Conservation (phyloP, 2,329 filamentous ascomycete genomes). For the Hymenoscyphus fructigenus region DNA sequence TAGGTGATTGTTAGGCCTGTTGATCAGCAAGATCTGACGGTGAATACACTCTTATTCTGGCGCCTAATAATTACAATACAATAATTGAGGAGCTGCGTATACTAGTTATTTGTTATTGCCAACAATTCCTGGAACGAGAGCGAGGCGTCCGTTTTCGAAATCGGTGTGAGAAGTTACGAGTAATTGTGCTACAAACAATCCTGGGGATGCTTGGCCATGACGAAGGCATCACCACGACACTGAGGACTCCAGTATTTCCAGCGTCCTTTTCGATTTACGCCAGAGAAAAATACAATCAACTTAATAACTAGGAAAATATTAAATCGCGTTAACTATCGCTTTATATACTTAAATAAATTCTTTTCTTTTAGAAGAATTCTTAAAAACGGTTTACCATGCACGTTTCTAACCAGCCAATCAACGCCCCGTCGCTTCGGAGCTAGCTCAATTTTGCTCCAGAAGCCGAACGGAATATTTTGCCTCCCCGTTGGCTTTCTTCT, state of each 20-base stretch:
- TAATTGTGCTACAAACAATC: not conserved
- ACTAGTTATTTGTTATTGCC: too few relatives aligned
- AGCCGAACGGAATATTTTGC: constrained; percentile 9
- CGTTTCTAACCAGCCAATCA: not conserved
- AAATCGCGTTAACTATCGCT: too few relatives aligned
- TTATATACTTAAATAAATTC: too few relatives aligned
- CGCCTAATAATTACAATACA: too few relatives aligned
- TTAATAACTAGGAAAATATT: not conserved
- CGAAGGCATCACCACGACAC: not conserved
- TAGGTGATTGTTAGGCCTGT: too few relatives aligned
- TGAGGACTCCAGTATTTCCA: not conserved
- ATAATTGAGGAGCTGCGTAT: too few relatives aligned
- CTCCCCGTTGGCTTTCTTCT: constrained; percentile 7
- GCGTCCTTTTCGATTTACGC: too few relatives aligned
- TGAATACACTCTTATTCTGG: too few relatives aligned
- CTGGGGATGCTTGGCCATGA: not conserved
- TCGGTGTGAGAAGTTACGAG: not conserved
- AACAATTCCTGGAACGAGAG: too few relatives aligned
- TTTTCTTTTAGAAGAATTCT: not conserved
- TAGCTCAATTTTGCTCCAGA: constrained; percentile 13
- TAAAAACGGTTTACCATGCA: not conserved
- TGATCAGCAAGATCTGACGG: too few relatives aligned
- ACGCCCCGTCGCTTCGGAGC: not conserved
- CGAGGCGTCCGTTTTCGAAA: not conserved
- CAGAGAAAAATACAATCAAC: not conserved